Evolutionary conservation across 495 filamentous ascomycete species (phyloP), one percentile per base, ranked within the genome.

Genomic region (Xylaria intraflava): DNA sequence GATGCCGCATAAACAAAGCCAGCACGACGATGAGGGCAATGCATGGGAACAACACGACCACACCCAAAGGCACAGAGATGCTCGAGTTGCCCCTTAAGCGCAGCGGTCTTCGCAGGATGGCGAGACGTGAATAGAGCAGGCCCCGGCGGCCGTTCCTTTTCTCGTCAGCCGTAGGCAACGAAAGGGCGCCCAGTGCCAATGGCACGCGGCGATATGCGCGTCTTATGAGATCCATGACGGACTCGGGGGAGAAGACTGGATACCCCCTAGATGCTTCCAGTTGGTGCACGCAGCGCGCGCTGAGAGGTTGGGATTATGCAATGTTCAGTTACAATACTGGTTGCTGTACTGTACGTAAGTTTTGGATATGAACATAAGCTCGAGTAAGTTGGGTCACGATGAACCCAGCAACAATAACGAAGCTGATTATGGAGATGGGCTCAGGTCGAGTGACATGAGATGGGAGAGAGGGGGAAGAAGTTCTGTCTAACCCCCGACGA

Each of bases 51-150:
- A 96, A 74, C 55, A 97, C 78, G 60, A 98, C 89, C 65, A 95
- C 84, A 57, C 92, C 92, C 43, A 97, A 76, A 31, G 93, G 93
- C 70, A 98, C 86, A 45, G 93, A 95, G 72, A 96, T 85, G 60
- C 85, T 88, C 53, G 90, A 95, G 69, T 94, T 96, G 68, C 90
- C 89, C 76, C 86, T 88, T 81, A 98, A 77, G 61, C 93, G 86
- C 71, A 98, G 85, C 35, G 91, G 88, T 68, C 88, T 80, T 59
- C 84, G 78, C 69, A 98, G 86, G 70, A 96, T 93, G 56, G 88
- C 87, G 70, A 96, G 82, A 51, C 77, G 69, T 35, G 72, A 65
- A 0, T 68, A 66, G 51, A 73, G 49, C 41, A 69, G 50, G 29
- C 60, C 69, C 48, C 55, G 66, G 55, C 65, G 73, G 46, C 59